These are phyloP conservation scores for Septoria petroselini DNA, from an alignment of 2,329 filamentous ascomycete species.

Conservation along the genomic window DNA sequence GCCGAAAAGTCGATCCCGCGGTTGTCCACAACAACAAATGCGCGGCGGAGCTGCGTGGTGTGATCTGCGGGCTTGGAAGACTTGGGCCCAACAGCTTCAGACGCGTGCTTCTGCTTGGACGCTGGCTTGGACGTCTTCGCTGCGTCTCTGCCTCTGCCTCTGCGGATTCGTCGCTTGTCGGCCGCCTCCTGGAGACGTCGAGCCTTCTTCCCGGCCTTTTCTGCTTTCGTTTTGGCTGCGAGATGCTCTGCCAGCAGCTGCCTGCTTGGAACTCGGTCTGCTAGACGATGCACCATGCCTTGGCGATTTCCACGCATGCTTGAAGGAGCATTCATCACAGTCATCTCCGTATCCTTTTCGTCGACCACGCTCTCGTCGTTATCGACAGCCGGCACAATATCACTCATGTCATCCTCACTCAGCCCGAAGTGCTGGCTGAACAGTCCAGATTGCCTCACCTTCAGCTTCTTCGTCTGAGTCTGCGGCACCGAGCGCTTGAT, in stretches of 20 bases:
- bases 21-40: constrained; percentile 12
- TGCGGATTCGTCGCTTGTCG: constrained; percentile 1
- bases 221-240: constrained; percentile 4
- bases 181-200: background rate
- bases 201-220: constrained; percentile 12
- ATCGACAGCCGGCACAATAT: background rate
- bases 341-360: background rate
- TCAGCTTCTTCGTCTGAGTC: constrained; percentile 17
- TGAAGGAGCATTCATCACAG: background rate
- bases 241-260: constrained; percentile 7
- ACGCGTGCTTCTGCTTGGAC: background rate
- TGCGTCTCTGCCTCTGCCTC: background rate
- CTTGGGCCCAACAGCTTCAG: constrained; percentile 10
- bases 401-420: background rate
- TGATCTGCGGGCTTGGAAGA: constrained; percentile 11
- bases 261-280: constrained; percentile 15
- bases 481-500: constrained; percentile 17
- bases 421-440: constrained; percentile 1
- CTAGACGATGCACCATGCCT: background rate
- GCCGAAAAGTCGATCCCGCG: constrained; percentile 14
- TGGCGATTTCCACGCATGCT: background rate
- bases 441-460: constrained; percentile 19
- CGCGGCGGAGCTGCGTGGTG: background rate
- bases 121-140: background rate
- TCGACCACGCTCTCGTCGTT: background rate